These are phyloP conservation scores for Toxoplasma gondii DNA, from an alignment of 169 alveolate genomes.

Conservation along the genomic window DNA sequence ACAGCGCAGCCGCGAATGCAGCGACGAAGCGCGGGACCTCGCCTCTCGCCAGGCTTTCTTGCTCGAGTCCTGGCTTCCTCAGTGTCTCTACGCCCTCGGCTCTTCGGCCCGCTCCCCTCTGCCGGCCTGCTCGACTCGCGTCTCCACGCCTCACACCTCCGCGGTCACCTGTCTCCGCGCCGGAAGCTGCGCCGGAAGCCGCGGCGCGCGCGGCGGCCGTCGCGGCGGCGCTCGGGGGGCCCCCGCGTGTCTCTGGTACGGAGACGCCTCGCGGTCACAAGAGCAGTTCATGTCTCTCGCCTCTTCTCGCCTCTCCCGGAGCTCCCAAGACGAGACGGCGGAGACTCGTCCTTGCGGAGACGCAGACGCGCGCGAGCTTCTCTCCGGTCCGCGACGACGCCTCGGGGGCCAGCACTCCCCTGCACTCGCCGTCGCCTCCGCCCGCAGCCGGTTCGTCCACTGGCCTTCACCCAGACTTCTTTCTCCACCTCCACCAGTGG, in stretches of 20 bases:
- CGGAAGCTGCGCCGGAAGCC: not conserved
- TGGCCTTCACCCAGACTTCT: not conserved
- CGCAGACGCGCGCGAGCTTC: not conserved
- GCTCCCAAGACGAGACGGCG: not conserved
- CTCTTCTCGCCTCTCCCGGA: not conserved
- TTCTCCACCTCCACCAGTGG: constrained; percentile 7
- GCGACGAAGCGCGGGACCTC: not conserved
- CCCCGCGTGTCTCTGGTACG: not conserved
- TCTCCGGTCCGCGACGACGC: not conserved
- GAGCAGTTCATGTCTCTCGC: not conserved
- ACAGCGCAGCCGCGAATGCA: not conserved
- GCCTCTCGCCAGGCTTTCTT: not conserved
- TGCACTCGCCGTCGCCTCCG: not conserved
- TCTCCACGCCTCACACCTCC: not conserved
- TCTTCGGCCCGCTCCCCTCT: not conserved
- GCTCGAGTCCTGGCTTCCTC: not conserved
- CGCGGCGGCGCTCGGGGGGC: not conserved
- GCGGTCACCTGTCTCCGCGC: not conserved
- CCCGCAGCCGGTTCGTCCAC: not conserved
- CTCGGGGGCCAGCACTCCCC: not conserved
- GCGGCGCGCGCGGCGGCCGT: not conserved
- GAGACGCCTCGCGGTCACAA: not conserved
- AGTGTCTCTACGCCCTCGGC: not conserved
- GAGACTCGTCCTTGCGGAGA: not conserved
- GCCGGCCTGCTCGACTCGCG: not conserved